A percentile compares a stretch with the other conserved stretches of the same genome.
Evolutionary conservation across 371 early-diverging fungal species (phyloP).

Genomic region (Rhizopus delemar): DNA sequence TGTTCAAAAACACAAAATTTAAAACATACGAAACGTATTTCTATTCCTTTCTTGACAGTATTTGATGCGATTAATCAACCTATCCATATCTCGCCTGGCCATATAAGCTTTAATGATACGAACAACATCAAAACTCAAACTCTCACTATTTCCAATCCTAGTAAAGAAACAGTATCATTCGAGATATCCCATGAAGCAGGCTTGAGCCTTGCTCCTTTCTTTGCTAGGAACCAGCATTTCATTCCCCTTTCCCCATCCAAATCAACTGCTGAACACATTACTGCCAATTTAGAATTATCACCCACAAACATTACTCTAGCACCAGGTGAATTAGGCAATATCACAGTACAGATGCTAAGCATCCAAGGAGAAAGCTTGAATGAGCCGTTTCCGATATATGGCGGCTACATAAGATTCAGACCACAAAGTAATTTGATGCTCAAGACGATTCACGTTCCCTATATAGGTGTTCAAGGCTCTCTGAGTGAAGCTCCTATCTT

Average conservation of each 20-base stretch:
- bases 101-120: conserved; percentile 73
- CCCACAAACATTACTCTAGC: conserved; percentile 29
- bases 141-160: conserved; percentile 53
- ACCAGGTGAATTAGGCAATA: conserved; percentile 40
- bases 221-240: conserved; percentile 26
- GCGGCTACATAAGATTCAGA: conserved; percentile 38
- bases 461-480: conserved; percentile 57
- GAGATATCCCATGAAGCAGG: conserved; percentile 32
- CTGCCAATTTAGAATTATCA: conserved; percentile 39
- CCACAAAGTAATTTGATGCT: conserved; percentile 14
- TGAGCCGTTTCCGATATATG: conserved; percentile 40
- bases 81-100: conserved; percentile 62
- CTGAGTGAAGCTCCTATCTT: conserved; percentile 53
- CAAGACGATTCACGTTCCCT: conserved; percentile 50
- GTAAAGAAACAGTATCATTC: conserved; percentile 51
- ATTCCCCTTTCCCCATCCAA: conserved; percentile 31
- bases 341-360: conserved; percentile 13
- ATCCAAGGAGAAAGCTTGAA: conserved; percentile 6
- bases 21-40: not conserved
- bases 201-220: conserved; percentile 44
- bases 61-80: conserved; percentile 58
- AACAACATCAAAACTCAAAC: conserved; percentile 27
- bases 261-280: conserved; percentile 18
- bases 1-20: not conserved
- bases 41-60: conserved; percentile 23